Percentiles rank a stretch among this genome's conserved stretches.
phyloP scores from a whole-genome alignment of 1,284 basidiomycete species.

The Moesziomyces antarcticus region DNA sequence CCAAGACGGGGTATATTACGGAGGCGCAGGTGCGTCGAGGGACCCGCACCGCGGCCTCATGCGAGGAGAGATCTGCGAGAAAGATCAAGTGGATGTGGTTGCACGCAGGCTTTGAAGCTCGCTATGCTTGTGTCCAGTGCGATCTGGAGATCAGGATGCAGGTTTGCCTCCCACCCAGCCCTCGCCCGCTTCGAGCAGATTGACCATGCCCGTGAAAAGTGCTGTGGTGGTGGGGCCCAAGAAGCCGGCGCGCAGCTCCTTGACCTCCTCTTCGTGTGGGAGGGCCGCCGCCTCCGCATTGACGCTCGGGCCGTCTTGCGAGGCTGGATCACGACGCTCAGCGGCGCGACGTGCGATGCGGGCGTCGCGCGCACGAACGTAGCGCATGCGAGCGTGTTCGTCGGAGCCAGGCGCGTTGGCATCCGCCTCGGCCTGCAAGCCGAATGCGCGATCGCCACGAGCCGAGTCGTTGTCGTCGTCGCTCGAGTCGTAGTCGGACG shows the following conservation, averaged over 20 bases:
- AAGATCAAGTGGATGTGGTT: background rate
- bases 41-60: too few relatives aligned
- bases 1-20: background rate
- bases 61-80: background rate
- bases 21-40: background rate
- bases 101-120: too few relatives aligned
- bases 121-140: conserved; percentile 13
- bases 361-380: conserved; percentile 39
- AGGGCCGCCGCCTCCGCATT: conserved; percentile 35
- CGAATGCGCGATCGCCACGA: conserved; percentile 19
- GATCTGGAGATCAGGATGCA: conserved; percentile 27
- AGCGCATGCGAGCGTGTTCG: conserved; percentile 36
- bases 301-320: conserved; percentile 8
- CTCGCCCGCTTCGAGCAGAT: conserved; percentile 61
- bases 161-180: conserved; percentile 60
- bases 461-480: conserved; percentile 33
- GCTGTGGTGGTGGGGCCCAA: conserved; percentile 53
- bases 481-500: conserved; percentile 27
- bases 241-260: conserved; percentile 37
- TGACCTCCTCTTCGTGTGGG: conserved; percentile 34
- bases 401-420: conserved; percentile 25
- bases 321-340: conserved; percentile 19
- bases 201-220: conserved; percentile 57
- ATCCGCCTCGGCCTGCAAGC: conserved; percentile 16
- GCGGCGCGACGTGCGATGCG: conserved; percentile 41